phyloP scores from a whole-genome alignment of 768 basidiomycete genomes.

The Sarcodon aspratus region DNA sequence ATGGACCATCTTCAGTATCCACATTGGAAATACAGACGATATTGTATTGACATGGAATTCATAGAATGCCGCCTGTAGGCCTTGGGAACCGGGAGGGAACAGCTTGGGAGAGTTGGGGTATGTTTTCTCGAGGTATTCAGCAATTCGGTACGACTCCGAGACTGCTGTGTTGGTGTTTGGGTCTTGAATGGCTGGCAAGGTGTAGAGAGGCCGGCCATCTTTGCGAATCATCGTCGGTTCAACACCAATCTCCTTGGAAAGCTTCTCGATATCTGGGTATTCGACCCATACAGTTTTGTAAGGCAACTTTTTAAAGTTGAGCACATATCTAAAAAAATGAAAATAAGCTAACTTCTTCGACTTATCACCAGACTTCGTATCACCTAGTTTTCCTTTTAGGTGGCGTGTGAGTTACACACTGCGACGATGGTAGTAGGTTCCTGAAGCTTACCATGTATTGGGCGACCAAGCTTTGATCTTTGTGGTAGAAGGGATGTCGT shows the following conservation, averaged over 20 bases:
- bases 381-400: constrained; percentile 20
- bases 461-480: too few species aligned
- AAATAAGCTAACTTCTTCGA: constrained; percentile 3
- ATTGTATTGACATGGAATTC: not conserved
- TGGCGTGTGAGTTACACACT: not conserved
- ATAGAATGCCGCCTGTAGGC: constrained; percentile 28
- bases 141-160: constrained; percentile 34
- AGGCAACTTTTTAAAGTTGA: constrained; percentile 29
- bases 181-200: constrained; percentile 40
- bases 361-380: constrained; percentile 17
- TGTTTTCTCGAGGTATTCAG: constrained; percentile 35
- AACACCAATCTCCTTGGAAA: constrained; percentile 24
- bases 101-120: constrained; percentile 33
- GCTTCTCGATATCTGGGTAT: constrained; percentile 32
- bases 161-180: constrained; percentile 25
- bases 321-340: constrained; percentile 5
- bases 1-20: too few species aligned
- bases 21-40: not conserved
- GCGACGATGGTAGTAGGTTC: too few species aligned
- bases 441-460: too few species aligned
- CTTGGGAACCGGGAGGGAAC: constrained; percentile 24
- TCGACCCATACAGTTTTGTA: constrained; percentile 43
- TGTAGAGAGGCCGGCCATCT: constrained; percentile 25
- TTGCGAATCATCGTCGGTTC: constrained; percentile 16
- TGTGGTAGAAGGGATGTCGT: constrained; percentile 16